phyloP scores from a whole-genome alignment of 2,329 filamentous ascomycete species.

The Aspergillus sp. region DNA sequence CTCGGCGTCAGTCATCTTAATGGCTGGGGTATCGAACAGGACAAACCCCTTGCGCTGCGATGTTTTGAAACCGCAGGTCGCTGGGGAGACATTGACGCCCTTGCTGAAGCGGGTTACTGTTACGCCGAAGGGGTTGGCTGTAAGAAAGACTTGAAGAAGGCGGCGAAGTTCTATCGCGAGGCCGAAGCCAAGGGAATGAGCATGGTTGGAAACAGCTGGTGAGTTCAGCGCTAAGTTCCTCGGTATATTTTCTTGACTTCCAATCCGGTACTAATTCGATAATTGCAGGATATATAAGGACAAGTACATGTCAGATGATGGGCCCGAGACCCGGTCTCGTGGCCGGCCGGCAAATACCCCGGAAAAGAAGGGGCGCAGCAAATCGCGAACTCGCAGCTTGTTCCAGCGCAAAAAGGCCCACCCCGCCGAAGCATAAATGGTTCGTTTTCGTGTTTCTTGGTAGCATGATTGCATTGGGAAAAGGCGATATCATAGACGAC shows the following conservation, averaged over 20 bases:
- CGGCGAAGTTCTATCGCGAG: slow-evolving; percentile 83
- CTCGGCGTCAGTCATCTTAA: slow-evolving; percentile 96
- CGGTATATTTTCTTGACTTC: background rate
- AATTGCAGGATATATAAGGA: slow-evolving; percentile 84
- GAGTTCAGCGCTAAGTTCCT: slow-evolving; percentile 41
- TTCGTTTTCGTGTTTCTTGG: slow-evolving; percentile 13
- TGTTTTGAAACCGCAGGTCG: slow-evolving; percentile 96
- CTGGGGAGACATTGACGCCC: slow-evolving; percentile 93
- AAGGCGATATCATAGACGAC: background rate
- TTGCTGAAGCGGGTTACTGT: slow-evolving; percentile 93
- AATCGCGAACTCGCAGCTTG: slow-evolving; percentile 72
- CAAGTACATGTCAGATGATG: slow-evolving; percentile 77
- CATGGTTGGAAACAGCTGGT: slow-evolving; percentile 99
- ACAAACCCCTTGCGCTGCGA: slow-evolving; percentile 79
- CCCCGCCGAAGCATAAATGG: slow-evolving; percentile 24
- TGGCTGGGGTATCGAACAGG: slow-evolving; percentile 94
- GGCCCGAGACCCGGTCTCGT: slow-evolving; percentile 34
- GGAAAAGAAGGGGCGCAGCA: slow-evolving; percentile 69
- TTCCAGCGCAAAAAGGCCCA: slow-evolving; percentile 62
- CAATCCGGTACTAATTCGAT: background rate
- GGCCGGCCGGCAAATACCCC: slow-evolving; percentile 43
- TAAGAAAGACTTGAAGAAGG: slow-evolving; percentile 95
- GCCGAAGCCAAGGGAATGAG: slow-evolving; percentile 92
- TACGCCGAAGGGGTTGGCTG: slow-evolving; percentile 91
- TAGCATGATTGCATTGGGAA: slow-evolving; percentile 19